Conservation (phyloP, 2,329 filamentous ascomycete genomes). For the Piedraia hortae region DNA sequence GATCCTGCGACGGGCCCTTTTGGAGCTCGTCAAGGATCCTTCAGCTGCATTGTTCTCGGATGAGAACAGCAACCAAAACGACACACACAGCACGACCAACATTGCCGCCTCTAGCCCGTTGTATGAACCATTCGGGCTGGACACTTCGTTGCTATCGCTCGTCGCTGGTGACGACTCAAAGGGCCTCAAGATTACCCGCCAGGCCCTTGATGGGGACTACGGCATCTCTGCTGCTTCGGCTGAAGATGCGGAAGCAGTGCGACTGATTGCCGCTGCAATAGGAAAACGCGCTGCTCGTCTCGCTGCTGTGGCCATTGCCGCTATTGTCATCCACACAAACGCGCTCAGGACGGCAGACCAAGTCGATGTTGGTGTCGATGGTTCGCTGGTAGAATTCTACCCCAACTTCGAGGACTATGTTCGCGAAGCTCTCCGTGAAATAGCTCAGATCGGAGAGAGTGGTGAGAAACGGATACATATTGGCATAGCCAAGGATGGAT, state of each 20-base stretch:
- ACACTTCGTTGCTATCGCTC: constrained; percentile 70
- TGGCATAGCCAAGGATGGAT: constrained; percentile 89
- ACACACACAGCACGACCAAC: constrained; percentile 36
- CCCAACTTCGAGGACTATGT: constrained; percentile 77
- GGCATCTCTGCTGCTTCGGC: constrained; percentile 47
- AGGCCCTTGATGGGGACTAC: constrained; percentile 50
- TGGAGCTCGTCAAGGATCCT: constrained; percentile 43
- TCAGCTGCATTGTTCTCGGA: constrained; percentile 47
- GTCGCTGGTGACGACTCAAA: constrained; percentile 54
- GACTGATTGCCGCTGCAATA: constrained; percentile 55
- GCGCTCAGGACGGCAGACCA: constrained; percentile 36
- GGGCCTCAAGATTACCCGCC: constrained; percentile 44
- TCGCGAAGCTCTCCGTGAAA: constrained; percentile 47
- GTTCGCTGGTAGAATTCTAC: constrained; percentile 84
- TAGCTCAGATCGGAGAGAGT: constrained; percentile 47
- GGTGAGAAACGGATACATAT: constrained; percentile 76
- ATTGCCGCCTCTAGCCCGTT: constrained; percentile 39
- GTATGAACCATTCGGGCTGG: constrained; percentile 62
- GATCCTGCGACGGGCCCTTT: constrained; percentile 52
- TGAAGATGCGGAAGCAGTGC: constrained; percentile 72
- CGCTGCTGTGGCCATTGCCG: constrained; percentile 65
- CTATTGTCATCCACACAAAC: constrained; percentile 55
- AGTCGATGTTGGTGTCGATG: constrained; percentile 81
- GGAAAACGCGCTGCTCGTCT: constrained; percentile 71
- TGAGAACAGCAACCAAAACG: constrained; percentile 43